Conservation (phyloP, 495 filamentous ascomycete genomes). For the Penicillium malachiteum region DNA sequence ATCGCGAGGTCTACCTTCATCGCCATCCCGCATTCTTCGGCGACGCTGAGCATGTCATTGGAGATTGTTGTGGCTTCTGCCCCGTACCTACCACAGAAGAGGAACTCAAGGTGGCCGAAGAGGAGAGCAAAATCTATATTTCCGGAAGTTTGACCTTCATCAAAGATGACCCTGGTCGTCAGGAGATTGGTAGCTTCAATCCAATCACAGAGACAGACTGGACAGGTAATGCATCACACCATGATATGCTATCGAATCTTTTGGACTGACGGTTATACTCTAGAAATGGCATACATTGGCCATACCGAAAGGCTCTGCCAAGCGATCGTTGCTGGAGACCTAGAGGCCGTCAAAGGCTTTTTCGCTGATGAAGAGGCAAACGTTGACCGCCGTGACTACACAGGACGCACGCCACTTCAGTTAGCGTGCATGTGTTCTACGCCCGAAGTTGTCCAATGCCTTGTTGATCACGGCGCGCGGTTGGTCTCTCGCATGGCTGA, state of each 20-base stretch:
- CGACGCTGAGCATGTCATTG: constrained; percentile 61
- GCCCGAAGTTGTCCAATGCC: constrained; percentile 63
- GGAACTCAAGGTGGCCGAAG: constrained; percentile 64
- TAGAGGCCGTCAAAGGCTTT: constrained; percentile 66
- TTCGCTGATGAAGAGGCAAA: constrained; percentile 59
- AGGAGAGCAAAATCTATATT: constrained; percentile 71
- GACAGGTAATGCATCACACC: no score
- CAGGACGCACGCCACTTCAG: constrained; percentile 78
- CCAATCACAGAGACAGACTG: constrained; percentile 79
- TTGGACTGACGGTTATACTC: background rate
- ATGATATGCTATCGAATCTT: no score
- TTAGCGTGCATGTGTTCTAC: constrained; percentile 67
- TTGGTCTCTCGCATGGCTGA: constrained; percentile 71
- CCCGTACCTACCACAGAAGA: constrained; percentile 66
- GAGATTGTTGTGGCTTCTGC: constrained; percentile 78
- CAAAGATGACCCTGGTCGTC: constrained; percentile 75
- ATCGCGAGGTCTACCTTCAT: constrained; percentile 70
- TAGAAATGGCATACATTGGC: constrained; percentile 66
- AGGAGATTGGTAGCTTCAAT: constrained; percentile 71
- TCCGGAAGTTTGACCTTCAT: constrained; percentile 69
- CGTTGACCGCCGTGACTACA: constrained; percentile 68
- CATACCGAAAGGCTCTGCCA: constrained; percentile 59
- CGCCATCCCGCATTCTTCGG: constrained; percentile 78
- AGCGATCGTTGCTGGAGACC: constrained; percentile 75
- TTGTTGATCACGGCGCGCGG: constrained; percentile 72